Evolutionary conservation across 352 stramenopile genomes (phyloP), one percentile per base, ranked within the genome.

Genomic region (Phytophthora idaei): DNA sequence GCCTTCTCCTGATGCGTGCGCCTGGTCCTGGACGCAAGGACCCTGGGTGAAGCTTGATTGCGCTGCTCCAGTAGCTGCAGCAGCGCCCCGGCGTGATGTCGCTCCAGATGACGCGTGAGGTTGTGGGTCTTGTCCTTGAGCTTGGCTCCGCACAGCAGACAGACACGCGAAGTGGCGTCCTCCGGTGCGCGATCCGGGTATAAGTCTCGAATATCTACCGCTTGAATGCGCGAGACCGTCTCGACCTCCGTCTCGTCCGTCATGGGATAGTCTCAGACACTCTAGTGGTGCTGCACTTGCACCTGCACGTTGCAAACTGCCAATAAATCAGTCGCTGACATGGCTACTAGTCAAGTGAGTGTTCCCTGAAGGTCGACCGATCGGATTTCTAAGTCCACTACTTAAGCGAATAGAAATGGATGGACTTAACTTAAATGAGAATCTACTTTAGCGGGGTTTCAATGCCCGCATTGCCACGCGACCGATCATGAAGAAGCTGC

Each of bases 81-180:
- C 47, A 88, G 52, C 2, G 80, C 80, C 2, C 63, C 77, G 25
- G 76, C 62, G 57, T 86, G 80, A 42, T 86, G 80, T 25, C 80
- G 73, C 66, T 88, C 80, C 44, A 86, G 48, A 59, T 88, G 80
- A 0, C 77, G 80, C 62, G 74, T 88, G n/a, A 88, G 75, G 61
- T 85, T 86, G 67, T 88, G 80, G 28, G 80, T 88, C 68, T 86
- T 88, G 70, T 88, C 79, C 66, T 86, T 88, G 53, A 88, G 73
- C 42, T 73, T 74, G 51, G 69, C 67, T 21, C 51, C 34, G 64
- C 80, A 86, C 17, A 88, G 61, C 28, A 83, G 46, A 65, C 80
- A 88, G 53, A 85, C 42, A 28, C 80, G 75, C 21, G 77, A 83
- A 25, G 59, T 67, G 39, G 67, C 46, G 47, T 88, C 80, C n/a